phyloP scores from a whole-genome alignment of 176 grass and related monocot genomes.

The Themeda triandra region DNA sequence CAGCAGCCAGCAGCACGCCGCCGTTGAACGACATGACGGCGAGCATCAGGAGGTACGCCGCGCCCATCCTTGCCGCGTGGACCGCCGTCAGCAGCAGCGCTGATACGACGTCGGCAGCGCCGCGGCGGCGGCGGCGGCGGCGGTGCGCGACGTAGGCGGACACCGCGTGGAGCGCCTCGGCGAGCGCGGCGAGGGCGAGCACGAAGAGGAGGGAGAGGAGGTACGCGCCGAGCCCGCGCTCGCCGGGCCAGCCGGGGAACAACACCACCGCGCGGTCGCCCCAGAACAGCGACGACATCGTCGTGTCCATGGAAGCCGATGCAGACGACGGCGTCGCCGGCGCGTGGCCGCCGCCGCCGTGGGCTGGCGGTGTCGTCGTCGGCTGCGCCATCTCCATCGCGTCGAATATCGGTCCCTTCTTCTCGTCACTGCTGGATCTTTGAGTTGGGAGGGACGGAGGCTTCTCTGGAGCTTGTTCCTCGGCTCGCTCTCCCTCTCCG shows the following conservation, averaged over 20 bases:
- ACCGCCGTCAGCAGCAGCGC: slow-evolving; percentile 25
- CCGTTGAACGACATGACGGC: slow-evolving; percentile 57
- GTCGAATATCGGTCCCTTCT: too few relatives aligned
- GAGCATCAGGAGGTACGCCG: slow-evolving; percentile 52
- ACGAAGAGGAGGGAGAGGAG: slow-evolving; percentile 60
- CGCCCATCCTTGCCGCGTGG: slow-evolving; percentile 30
- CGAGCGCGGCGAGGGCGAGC: slow-evolving; percentile 33
- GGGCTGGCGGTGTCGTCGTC: too few relatives aligned
- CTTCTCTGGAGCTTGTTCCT: too few relatives aligned
- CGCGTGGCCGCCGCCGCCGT: too few relatives aligned
- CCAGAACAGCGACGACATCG: slow-evolving; percentile 51
- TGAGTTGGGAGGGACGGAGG: too few relatives aligned
- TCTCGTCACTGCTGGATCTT: too few relatives aligned
- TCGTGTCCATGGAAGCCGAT: too few relatives aligned
- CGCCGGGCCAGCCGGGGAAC: slow-evolving; percentile 61
- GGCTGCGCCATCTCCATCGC: too few relatives aligned
- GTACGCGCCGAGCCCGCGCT: slow-evolving; percentile 49
- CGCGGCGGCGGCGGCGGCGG: background rate
- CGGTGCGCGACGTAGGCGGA: slow-evolving; percentile 41
- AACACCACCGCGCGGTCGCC: slow-evolving; percentile 45
- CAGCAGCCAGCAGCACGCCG: slow-evolving; percentile 40
- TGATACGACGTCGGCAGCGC: background rate
- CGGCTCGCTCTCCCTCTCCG: too few relatives aligned
- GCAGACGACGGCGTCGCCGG: too few relatives aligned
- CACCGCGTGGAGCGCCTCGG: too few relatives aligned